phyloP scores from a whole-genome alignment of 2,329 filamentous ascomycete genomes.

The Aspergillus sp. region DNA sequence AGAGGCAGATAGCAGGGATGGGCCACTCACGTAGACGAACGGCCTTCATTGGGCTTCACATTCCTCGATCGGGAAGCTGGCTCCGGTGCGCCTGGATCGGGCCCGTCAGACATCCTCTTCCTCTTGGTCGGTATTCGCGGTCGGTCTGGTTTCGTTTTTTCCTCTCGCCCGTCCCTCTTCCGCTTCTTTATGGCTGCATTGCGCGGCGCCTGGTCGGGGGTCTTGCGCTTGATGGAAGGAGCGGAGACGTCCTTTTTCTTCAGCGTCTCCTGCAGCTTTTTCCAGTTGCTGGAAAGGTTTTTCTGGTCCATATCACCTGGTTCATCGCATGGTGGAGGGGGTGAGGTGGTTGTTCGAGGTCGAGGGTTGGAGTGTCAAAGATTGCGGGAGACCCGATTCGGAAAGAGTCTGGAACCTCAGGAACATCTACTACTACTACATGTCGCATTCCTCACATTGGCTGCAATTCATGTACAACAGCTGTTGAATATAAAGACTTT shows the following conservation, averaged over 20 bases:
- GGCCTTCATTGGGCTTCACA: constrained; percentile 54
- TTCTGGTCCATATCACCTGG: constrained; percentile 32
- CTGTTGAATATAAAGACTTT: no score
- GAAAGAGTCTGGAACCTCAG: no score
- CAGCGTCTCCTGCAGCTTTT: constrained; percentile 39
- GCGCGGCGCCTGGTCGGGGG: constrained; percentile 20
- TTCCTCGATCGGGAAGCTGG: constrained; percentile 48
- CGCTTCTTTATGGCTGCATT: constrained; percentile 26
- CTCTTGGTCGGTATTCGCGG: constrained; percentile 13
- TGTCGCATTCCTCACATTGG: no score
- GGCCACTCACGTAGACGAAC: constrained; percentile 36
- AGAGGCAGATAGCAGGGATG: constrained; percentile 4
- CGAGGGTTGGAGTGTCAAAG: no score
- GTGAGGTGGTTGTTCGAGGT: background rate
- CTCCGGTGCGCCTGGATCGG: constrained; percentile 30
- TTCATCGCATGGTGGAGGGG: constrained; percentile 8
- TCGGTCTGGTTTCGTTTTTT: constrained; percentile 16
- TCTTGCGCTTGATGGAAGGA: constrained; percentile 24
- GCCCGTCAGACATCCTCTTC: constrained; percentile 24
- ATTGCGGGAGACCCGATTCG: no score
- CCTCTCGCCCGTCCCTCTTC: constrained; percentile 14
- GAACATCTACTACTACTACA: no score
- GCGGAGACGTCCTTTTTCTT: constrained; percentile 20
- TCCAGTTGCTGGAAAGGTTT: constrained; percentile 42
- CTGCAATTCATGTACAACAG: no score